Evolutionary conservation across 2,329 filamentous ascomycete species (phyloP), one percentile per base, ranked within the genome.

Genomic region (Aspergillus udagawae): DNA sequence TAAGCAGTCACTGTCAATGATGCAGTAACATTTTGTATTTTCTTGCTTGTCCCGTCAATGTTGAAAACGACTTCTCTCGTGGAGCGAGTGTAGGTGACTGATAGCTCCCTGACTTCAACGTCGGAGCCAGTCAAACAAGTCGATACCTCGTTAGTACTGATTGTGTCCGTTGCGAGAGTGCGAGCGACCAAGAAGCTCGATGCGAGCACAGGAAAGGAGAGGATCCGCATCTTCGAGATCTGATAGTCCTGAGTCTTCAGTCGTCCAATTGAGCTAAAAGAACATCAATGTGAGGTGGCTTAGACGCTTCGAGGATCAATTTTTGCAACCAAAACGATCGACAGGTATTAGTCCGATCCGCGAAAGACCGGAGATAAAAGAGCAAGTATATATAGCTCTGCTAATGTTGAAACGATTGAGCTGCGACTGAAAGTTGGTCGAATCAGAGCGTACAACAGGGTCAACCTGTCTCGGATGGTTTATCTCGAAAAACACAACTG

Each of bases 141-240:
- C 67, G 81, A 85, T 77, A 94, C 96, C 58, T 92, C 90, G 61
- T 83, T 84, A 25, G 92, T 97, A 70, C 87, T 84, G 57, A 99
- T 83, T 57, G 95, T 80, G 65, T 93, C 86, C 60, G 78, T 81
- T 55, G 84, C 90, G 58, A 89, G 71, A 54, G 82, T 87, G 23
- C 65, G 65, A 48, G 60, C 29, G 49, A 71, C 66, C 42, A 69
- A 54, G 23, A 69, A 52, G 57, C 63, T 63, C 62, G 72, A 60
- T 35, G 64, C 65, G 52, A 70, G 53, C 32, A 72, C 58, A 45
- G 56, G 51, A 52, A 52, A 66, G 50, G 65, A 55, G 54, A 59
- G 53, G 51, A 58, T 63, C 61, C 66, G 63, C 72, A 74, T 70
- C 17, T 60, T 57, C 57, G 54, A 48, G 25, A 52, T 38, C 17